Percentiles rank a stretch among this genome's conserved stretches.
phyloP scores from a whole-genome alignment of 148 eudicot species.

The Bassia scoparia region DNA sequence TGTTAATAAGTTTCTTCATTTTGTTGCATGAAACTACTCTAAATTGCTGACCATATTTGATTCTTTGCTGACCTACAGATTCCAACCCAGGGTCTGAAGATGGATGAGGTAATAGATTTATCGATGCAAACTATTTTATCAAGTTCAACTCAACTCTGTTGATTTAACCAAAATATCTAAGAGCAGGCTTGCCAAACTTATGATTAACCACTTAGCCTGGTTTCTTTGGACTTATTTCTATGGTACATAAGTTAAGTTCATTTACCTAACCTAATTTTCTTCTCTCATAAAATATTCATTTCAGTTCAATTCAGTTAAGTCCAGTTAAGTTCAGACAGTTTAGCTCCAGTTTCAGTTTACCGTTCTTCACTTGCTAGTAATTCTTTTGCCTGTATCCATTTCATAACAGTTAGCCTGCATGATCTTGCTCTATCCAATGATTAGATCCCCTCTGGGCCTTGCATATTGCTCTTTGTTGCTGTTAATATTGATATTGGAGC shows the following conservation, averaged over 20 bases:
- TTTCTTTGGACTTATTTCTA: no score
- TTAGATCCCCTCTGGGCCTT: no score
- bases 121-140: neutral
- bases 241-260: no score
- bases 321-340: no score
- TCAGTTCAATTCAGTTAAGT: no score
- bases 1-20: neutral
- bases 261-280: no score
- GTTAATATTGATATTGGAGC: neutral
- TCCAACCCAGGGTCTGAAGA: constrained; percentile 63
- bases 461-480: neutral
- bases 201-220: neutral
- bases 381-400: neutral
- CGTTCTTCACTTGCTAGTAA: neutral
- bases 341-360: no score
- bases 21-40: neutral
- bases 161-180: neutral
- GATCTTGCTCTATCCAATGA: neutral
- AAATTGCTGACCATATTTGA: neutral
- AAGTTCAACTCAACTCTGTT: neutral
- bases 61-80: constrained; percentile 40
- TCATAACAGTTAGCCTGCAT: neutral
- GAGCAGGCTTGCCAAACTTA: neutral
- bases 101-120: constrained; percentile 55
- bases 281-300: no score